Percentiles rank a stretch among this genome's conserved stretches.
phyloP scores from a whole-genome alignment of 2,329 filamentous ascomycete genomes.

The Dryadomyces quercivorus region DNA sequence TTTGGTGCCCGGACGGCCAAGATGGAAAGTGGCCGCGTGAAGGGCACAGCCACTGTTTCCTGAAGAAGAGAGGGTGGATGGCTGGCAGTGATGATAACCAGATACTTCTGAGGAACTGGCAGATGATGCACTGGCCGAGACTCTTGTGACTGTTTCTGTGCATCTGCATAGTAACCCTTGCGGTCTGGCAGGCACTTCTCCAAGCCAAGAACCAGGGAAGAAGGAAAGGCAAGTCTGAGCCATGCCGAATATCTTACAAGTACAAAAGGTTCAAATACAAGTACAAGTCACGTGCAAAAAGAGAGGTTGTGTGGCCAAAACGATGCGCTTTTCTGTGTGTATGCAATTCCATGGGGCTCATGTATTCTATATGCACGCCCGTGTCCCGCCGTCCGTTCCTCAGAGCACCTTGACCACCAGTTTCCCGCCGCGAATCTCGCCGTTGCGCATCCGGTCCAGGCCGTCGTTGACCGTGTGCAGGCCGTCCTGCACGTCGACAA shows the following conservation, averaged over 20 bases:
- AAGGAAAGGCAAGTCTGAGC: slow-evolving; percentile 27
- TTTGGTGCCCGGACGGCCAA: slow-evolving; percentile 75
- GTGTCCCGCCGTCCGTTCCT: background rate
- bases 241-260: slow-evolving; percentile 8
- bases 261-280: too few species aligned
- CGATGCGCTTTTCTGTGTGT: background rate
- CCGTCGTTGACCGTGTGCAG: slow-evolving; percentile 55
- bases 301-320: too few species aligned
- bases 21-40: slow-evolving; percentile 59
- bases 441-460: slow-evolving; percentile 51
- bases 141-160: slow-evolving; percentile 34
- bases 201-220: slow-evolving; percentile 19
- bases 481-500: slow-evolving; percentile 52
- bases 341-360: too few species aligned
- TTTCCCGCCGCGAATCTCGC: slow-evolving; percentile 55
- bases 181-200: slow-evolving; percentile 13
- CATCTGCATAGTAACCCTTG: slow-evolving; percentile 31
- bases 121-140: slow-evolving; percentile 7
- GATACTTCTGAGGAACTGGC: slow-evolving; percentile 58
- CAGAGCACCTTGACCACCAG: slow-evolving; percentile 40
- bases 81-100: slow-evolving; percentile 56
- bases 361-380: background rate
- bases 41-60: slow-evolving; percentile 52
- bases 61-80: slow-evolving; percentile 17
- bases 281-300: background rate